Evolutionary conservation across 768 basidiomycete genomes (phyloP).

Genomic region (Sporobolomyces phaffii): DNA sequence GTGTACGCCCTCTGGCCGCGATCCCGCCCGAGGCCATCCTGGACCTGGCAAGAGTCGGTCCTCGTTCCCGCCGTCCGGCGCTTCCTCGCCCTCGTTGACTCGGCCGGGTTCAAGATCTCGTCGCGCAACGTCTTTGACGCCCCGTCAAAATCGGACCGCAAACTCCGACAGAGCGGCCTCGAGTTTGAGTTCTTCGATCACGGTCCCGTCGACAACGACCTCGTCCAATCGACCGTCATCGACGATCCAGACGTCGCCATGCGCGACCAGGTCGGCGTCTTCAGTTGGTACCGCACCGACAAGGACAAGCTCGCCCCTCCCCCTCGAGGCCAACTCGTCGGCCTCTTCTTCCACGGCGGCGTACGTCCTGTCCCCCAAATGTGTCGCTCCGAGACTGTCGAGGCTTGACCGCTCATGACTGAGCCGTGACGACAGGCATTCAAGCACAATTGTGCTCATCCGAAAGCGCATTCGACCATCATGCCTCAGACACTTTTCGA

Average conservation of each 20-base stretch:
- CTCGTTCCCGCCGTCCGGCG: neutral
- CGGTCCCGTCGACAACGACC: neutral
- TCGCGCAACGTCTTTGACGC: neutral
- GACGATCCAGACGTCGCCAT: neutral
- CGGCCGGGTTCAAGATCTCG: constrained; percentile 14
- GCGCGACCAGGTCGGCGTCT: constrained; percentile 16
- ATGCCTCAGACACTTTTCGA: constrained; percentile 14
- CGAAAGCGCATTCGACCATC: neutral
- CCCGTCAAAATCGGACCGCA: neutral
- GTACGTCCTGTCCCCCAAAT: neutral
- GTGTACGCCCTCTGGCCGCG: constrained; percentile 12
- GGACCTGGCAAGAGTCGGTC: constrained; percentile 5
- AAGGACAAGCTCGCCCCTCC: too few species aligned
- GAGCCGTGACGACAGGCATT: too few species aligned
- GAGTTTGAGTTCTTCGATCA: constrained; percentile 29
- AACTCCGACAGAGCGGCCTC: too few species aligned
- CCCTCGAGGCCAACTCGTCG: constrained; percentile 38
- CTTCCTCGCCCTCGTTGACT: constrained; percentile 19
- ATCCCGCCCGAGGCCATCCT: neutral
- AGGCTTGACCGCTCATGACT: neutral
- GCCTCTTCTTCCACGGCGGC: constrained; percentile 47
- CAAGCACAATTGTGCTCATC: constrained; percentile 16
- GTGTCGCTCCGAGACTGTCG: too few species aligned
- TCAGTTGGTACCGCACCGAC: constrained; percentile 16
- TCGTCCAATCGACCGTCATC: neutral